These are phyloP conservation scores for Ceratobasidium theobromae DNA, from an alignment of 1,284 basidiomycete genomes.

Conservation along the genomic window DNA sequence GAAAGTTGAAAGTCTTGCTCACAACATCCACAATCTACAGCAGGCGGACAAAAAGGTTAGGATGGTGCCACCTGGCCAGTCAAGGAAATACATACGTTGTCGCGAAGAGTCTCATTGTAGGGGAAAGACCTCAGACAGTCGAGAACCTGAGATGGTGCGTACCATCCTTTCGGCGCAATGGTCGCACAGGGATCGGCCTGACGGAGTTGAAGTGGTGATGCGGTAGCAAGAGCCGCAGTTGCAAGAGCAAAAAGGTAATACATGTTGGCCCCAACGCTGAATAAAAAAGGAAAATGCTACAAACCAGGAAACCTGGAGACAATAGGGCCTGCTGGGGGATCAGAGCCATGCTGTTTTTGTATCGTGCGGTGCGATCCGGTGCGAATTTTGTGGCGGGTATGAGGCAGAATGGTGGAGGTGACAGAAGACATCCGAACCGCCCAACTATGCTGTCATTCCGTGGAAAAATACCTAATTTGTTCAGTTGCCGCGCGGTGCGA, in stretches of 20 bases:
- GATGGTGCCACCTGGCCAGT: neutral
- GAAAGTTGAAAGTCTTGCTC: slow-evolving; percentile 60
- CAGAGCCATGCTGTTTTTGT: slow-evolving; percentile 4
- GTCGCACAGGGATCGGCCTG: slow-evolving; percentile 51
- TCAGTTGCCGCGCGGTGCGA: too few relatives aligned
- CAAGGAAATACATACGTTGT: slow-evolving; percentile 34
- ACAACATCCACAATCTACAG: slow-evolving; percentile 56
- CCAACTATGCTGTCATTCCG: too few relatives aligned
- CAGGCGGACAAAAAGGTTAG: neutral
- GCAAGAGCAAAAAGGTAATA: slow-evolving; percentile 11
- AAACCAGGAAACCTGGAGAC: slow-evolving; percentile 2
- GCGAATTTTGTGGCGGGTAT: too few relatives aligned
- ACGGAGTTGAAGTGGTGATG: neutral
- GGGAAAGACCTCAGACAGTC: slow-evolving; percentile 49
- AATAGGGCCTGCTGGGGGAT: neutral
- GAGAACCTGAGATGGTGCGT: slow-evolving; percentile 53
- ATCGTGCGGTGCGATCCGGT: neutral
- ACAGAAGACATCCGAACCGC: too few relatives aligned
- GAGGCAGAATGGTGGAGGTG: too few relatives aligned
- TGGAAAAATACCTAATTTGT: too few relatives aligned
- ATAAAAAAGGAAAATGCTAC: slow-evolving; percentile 1
- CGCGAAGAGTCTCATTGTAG: slow-evolving; percentile 32
- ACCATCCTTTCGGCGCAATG: slow-evolving; percentile 57
- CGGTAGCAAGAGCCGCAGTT: slow-evolving; percentile 18
- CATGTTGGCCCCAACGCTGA: slow-evolving; percentile 10